phyloP scores from a whole-genome alignment of 164 flowering plant species.

The Euptelea pleiosperma region DNA sequence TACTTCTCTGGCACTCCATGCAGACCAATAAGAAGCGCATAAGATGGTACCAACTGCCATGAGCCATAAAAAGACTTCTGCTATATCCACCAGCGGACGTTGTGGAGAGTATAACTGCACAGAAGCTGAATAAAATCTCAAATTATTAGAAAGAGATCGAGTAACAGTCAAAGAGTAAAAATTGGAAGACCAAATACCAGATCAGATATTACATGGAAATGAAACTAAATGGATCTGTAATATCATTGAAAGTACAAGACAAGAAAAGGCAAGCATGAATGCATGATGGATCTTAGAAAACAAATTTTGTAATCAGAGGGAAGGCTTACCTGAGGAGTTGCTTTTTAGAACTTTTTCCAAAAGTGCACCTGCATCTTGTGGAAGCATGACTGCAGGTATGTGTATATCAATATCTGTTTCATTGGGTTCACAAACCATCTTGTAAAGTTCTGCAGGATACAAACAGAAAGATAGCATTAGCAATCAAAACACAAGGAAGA shows the following conservation, averaged over 20 bases:
- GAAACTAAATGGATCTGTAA: neutral
- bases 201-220: neutral
- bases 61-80: constrained; percentile 96
- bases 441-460: constrained; percentile 74
- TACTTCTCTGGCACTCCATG: constrained; percentile 92
- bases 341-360: constrained; percentile 49
- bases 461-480: constrained; percentile 5
- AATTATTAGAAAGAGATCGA: constrained; percentile 9
- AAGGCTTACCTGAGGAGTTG: constrained; percentile 53
- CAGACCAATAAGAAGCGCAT: constrained; percentile 97
- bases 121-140: constrained; percentile 46
- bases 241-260: no score
- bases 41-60: constrained; percentile 97
- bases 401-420: constrained; percentile 69
- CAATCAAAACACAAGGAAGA: neutral
- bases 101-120: constrained; percentile 91
- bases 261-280: no score
- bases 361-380: constrained; percentile 82
- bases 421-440: constrained; percentile 93
- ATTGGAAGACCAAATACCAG: neutral
- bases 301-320: no score
- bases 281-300: no score
- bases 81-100: constrained; percentile 86
- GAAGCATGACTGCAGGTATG: constrained; percentile 95
- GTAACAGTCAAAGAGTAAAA: neutral